A percentile compares a stretch with the other conserved stretches of the same genome.
phyloP scores from a whole-genome alignment of 2,329 filamentous ascomycete species.

The Helicocarpus griseus region DNA sequence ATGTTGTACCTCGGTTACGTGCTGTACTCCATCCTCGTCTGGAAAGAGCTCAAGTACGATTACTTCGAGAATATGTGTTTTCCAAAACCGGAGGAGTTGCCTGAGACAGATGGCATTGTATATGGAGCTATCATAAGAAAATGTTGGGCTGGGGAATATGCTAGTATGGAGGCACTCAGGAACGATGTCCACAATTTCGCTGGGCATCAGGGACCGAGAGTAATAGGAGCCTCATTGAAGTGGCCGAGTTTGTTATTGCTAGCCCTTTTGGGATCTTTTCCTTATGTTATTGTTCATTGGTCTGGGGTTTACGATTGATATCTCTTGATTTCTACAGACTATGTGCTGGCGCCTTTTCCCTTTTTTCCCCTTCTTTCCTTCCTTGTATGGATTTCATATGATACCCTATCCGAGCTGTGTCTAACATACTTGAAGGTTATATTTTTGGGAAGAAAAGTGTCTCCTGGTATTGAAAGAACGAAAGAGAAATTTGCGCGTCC shows the following conservation, averaged over 20 bases:
- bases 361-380: too few relatives aligned
- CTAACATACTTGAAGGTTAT: too few relatives aligned
- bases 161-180: conserved; percentile 8
- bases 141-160: conserved; percentile 7
- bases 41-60: conserved; percentile 7
- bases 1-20: neutral
- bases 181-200: conserved; percentile 2
- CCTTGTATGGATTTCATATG: too few relatives aligned
- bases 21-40: conserved; percentile 4
- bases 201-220: too few relatives aligned
- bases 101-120: conserved; percentile 3
- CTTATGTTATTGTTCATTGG: neutral
- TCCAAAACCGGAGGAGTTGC: conserved; percentile 5
- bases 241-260: neutral
- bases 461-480: too few relatives aligned
- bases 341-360: too few relatives aligned
- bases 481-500: too few relatives aligned
- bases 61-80: conserved; percentile 6
- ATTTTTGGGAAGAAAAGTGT: too few relatives aligned
- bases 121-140: conserved; percentile 5
- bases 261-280: neutral
- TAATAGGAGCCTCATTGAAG: too few relatives aligned
- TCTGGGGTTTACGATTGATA: neutral
- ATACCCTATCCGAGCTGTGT: too few relatives aligned
- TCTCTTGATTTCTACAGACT: too few relatives aligned